Base-by-base conservation (phyloP, 345 rosid species). In the Turnera subulata region DNA sequence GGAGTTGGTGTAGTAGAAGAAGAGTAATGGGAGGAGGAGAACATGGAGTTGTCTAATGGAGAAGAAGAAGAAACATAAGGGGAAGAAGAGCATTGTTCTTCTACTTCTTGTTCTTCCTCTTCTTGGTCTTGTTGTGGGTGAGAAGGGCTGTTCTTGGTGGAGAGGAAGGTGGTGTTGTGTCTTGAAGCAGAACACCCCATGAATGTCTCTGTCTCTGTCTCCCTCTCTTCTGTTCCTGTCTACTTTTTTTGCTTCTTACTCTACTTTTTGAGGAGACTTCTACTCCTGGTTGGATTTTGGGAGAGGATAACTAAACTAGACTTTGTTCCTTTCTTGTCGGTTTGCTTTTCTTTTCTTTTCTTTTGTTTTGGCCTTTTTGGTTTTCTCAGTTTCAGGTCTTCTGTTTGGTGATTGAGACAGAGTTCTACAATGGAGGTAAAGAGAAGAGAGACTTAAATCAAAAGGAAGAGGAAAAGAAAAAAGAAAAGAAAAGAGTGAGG, bases 181-280 rank as follows among this genome's bases (percentile, higher is more conserved):
- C 70, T 80, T 6, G 97, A 91, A 73, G 82, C 74, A 21, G 88
- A 73, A 72, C 88, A 85, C 37, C 96, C 97, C 97, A 91, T 88
- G 61, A 65, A 63, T 75, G 63, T 26, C 64, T 51, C 15, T 56
- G 4, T 58, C 20, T 60, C 29, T 47, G 32, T 2, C 50, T 19
- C 17, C 42, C 13, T 53, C 63, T 50, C 39, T 57, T 47, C 44
- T 50, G 10, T 42, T 24, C 64, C 17, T 48, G 1, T n/a, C 39
- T 23, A 6, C 24, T 5, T 11, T 15, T 42, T 17, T 38, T 15
- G 5, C 21, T n/a, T 40, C 24, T 29, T 29, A 12, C 6, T 15
- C 18, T 1, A 21, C 40, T 65, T 50, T 24, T 18, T 44, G 45
- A 40, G 13, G 15, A 10, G 45, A 40, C 45, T 15, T 40, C 11